Conservation (phyloP, 2,329 filamentous ascomycete genomes). For the Xylariales sp. region DNA sequence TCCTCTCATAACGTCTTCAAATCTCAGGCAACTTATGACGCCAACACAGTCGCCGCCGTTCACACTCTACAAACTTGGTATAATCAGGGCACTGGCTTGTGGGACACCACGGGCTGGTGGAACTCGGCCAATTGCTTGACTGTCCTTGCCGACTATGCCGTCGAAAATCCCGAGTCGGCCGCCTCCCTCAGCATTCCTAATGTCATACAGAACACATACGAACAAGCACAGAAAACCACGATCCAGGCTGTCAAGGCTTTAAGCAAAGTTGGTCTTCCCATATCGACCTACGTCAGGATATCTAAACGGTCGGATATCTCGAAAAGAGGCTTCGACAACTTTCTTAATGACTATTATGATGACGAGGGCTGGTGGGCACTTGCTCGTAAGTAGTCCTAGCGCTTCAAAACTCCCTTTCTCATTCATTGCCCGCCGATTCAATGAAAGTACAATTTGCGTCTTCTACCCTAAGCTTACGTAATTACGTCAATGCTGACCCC, state of each 20-base stretch:
- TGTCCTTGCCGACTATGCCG: slow-evolving; percentile 41
- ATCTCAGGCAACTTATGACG: slow-evolving; percentile 42
- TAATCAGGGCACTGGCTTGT: slow-evolving; percentile 63
- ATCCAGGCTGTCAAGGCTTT: slow-evolving; percentile 45
- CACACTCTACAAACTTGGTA: slow-evolving; percentile 64
- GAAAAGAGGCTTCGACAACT: slow-evolving; percentile 56
- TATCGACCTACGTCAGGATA: slow-evolving; percentile 46
- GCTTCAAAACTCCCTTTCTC: not conserved
- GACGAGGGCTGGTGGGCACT: slow-evolving; percentile 74
- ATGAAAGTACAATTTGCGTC: not conserved
- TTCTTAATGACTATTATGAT: slow-evolving; percentile 69
- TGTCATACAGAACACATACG: slow-evolving; percentile 49
- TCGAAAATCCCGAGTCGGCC: slow-evolving; percentile 32
- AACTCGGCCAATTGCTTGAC: slow-evolving; percentile 70
- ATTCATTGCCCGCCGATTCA: not conserved
- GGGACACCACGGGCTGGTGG: slow-evolving; percentile 71
- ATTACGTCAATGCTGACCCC: slow-evolving; percentile 11
- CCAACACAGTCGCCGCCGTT: slow-evolving; percentile 44
- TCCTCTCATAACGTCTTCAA: slow-evolving; percentile 44
- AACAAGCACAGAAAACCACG: slow-evolving; percentile 47
- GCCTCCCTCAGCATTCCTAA: slow-evolving; percentile 43
- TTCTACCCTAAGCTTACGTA: not conserved
- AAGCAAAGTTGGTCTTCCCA: slow-evolving; percentile 41
- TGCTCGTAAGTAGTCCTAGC: slow-evolving; percentile 48
- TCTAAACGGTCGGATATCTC: slow-evolving; percentile 42